Evolutionary conservation across 2,329 filamentous ascomycete genomes (phyloP).

Genomic region (Aspergillus sp.): DNA sequence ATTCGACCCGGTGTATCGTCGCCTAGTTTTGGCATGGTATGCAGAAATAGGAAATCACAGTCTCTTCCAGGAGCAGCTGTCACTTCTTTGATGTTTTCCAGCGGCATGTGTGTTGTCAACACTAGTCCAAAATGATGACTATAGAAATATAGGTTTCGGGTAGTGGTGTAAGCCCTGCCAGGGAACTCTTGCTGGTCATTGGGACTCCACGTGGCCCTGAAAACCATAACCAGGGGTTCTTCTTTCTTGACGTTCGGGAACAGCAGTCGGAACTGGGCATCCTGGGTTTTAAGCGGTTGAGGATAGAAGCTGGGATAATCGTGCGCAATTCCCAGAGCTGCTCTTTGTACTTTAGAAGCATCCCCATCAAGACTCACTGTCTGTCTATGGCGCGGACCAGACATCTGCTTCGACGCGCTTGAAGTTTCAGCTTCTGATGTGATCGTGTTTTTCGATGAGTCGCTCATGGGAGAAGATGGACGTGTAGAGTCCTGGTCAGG

Average conservation of each 20-base stretch:
- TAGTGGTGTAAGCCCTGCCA: constrained; percentile 82
- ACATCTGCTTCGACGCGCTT: constrained; percentile 15
- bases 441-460: constrained; percentile 18
- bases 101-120: constrained; percentile 69
- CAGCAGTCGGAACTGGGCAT: constrained; percentile 86
- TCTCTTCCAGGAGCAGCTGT: constrained; percentile 85
- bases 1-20: constrained; percentile 65
- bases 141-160: constrained; percentile 89
- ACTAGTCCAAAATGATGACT: constrained; percentile 91
- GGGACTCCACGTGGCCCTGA: constrained; percentile 83
- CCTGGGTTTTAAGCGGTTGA: constrained; percentile 73
- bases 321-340: constrained; percentile 37
- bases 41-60: constrained; percentile 87
- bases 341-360: constrained; percentile 29
- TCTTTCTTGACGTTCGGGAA: constrained; percentile 75
- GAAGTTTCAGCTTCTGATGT: constrained; percentile 16
- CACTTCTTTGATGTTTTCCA: constrained; percentile 78
- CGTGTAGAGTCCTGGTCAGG: constrained; percentile 12
- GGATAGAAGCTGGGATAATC: constrained; percentile 73
- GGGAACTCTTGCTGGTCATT: constrained; percentile 73
- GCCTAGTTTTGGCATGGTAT: constrained; percentile 62
- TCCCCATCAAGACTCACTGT: constrained; percentile 52
- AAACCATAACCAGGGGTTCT: constrained; percentile 85
- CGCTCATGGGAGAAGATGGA: constrained; percentile 18
- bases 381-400: constrained; percentile 46